A percentile compares a stretch with the other conserved stretches of the same genome.
Conservation (phyloP, 805 yeast genomes). For the Danielia oregonensis region DNA sequence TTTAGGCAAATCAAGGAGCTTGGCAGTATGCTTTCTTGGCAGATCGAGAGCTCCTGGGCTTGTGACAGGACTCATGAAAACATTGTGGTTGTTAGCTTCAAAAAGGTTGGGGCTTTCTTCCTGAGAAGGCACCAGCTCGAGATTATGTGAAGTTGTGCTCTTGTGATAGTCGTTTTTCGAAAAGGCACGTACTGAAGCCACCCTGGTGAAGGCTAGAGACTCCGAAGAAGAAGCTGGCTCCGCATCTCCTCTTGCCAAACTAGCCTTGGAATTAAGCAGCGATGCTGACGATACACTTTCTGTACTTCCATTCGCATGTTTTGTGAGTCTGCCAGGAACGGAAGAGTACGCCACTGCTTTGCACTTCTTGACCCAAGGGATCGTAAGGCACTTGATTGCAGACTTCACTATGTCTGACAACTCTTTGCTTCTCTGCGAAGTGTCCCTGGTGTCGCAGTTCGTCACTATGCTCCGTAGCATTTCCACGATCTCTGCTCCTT, state of each 20-base stretch:
- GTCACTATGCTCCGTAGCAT: constrained; percentile 47
- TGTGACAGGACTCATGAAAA: constrained; percentile 16
- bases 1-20: constrained; percentile 31
- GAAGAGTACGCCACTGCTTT: background rate
- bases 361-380: constrained; percentile 30
- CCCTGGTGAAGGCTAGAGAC: constrained; percentile 12
- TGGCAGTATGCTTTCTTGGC: constrained; percentile 2
- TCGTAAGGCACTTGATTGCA: constrained; percentile 30
- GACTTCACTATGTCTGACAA: constrained; percentile 22
- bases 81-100: constrained; percentile 26
- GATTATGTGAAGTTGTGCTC: constrained; percentile 29
- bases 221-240: constrained; percentile 9
- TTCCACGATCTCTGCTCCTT: constrained; percentile 48
- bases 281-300: constrained; percentile 12
- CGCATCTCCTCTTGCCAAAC: constrained; percentile 1
- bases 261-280: constrained; percentile 3
- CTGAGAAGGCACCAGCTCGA: background rate
- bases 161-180: constrained; percentile 33
- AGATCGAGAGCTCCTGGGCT: background rate
- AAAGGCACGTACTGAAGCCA: constrained; percentile 34
- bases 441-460: constrained; percentile 15
- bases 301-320: constrained; percentile 6
- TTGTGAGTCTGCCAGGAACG: background rate
- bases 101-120: constrained; percentile 5
- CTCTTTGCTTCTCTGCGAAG: background rate